Evolutionary conservation across 208 protist genomes (phyloP), one percentile per base, ranked within the genome.

Genomic region (Sergeia podlipaevii): DNA sequence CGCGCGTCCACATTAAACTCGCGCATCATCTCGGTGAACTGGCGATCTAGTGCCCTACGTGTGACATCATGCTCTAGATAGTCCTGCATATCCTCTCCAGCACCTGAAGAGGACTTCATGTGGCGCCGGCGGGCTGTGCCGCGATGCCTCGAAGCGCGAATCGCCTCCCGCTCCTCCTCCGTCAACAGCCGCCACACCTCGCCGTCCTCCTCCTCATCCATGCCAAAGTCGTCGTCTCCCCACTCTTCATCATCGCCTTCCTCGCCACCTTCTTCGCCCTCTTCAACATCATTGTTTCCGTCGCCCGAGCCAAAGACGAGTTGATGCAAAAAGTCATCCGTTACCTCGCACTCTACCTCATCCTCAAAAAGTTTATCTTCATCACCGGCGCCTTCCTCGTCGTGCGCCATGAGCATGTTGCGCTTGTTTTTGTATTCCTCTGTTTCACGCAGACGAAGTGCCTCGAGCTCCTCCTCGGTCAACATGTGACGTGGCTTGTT

Each of bases 351-450:
- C 54, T 95, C 87, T 29, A 89, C 81, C 49, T 83, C 80, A 37
- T 89, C 87, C 4, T 82, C 83, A 34, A 95, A 95, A 6, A 95
- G 66, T 47, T 76, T 58, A 39, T 86, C 81, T 8, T 89, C 82
- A 15, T 69, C 70, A n/a, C n/a, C n/a, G n/a, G n/a, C n/a, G n/a
- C n/a, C n/a, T 21, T 85, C 75, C 26, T 62, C 65, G 28, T 67
- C 71, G 42, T 74, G 47, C n/a, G 46, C 60, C 11, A 49, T 55
- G 6, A 53, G 53, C 33, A 63, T 41, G 37, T 72, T 68, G 15
- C 55, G 39, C 30, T 27, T 46, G 54, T 64, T 62, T 46, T 45
- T 50, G 55, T 70, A 74, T 11, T 50, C 55, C 11, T 57, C 61
- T 17, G 65, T 44, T 4, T 47, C 43, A 10, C 42, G 46, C 4